Percentiles rank a stretch among this genome's conserved stretches.
Evolutionary conservation across 1,139 yeast genomes (phyloP).

Genomic region (Blastobotrys persicus): DNA sequence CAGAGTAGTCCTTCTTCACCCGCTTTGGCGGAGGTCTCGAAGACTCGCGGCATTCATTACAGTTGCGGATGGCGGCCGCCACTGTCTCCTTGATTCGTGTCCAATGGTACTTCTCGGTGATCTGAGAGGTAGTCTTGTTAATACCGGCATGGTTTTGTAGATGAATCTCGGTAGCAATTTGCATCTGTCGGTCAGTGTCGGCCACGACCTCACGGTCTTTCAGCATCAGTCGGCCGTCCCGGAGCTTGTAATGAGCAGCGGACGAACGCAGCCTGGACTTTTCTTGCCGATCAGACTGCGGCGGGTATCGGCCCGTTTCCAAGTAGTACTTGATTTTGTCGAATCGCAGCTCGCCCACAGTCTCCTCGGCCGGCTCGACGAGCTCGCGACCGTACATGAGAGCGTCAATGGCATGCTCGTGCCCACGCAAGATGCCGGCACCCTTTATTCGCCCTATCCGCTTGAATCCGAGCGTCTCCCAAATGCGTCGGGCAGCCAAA

Average conservation of each 20-base stretch:
- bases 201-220: conserved; percentile 80
- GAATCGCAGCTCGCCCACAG: conserved; percentile 60
- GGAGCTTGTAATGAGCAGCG: conserved; percentile 71
- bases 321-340: conserved; percentile 76
- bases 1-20: conserved; percentile 21
- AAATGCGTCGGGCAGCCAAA: conserved; percentile 71
- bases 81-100: conserved; percentile 86
- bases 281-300: conserved; percentile 75
- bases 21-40: conserved; percentile 32
- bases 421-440: conserved; percentile 85
- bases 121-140: conserved; percentile 75
- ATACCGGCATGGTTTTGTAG: conserved; percentile 79
- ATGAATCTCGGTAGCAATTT: conserved; percentile 72
- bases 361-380: conserved; percentile 49
- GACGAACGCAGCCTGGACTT: conserved; percentile 80
- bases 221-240: conserved; percentile 69
- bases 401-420: conserved; percentile 79
- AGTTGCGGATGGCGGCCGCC: conserved; percentile 70
- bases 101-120: conserved; percentile 87
- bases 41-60: conserved; percentile 66
- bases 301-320: conserved; percentile 84
- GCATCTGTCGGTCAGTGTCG: conserved; percentile 70
- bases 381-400: conserved; percentile 63
- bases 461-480: conserved; percentile 77
- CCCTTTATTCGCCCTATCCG: conserved; percentile 75